phyloP scores from a whole-genome alignment of 1,139 yeast genomes.

The Yamadazyma dendronema region DNA sequence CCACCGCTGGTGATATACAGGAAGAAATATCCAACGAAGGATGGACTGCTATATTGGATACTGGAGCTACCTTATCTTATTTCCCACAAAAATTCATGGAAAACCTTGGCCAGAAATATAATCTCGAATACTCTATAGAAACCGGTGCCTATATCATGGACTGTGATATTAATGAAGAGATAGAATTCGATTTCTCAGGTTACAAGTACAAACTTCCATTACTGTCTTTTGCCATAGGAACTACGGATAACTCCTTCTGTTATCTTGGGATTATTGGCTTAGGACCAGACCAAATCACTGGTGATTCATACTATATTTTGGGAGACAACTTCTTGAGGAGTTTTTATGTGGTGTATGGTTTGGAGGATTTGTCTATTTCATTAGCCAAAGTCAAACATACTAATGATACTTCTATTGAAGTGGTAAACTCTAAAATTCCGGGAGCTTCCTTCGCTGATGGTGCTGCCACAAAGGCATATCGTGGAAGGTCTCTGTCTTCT shows the following conservation, averaged over 20 bases:
- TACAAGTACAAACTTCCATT: constrained; percentile 34
- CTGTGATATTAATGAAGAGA: constrained; percentile 14
- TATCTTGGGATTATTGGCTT: constrained; percentile 13
- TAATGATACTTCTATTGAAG: constrained; percentile 38
- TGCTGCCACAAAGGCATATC: constrained; percentile 4
- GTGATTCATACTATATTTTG: constrained; percentile 25
- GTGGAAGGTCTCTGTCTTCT: no score
- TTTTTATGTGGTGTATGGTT: constrained; percentile 74
- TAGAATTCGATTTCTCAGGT: constrained; percentile 37
- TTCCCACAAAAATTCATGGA: constrained; percentile 24
- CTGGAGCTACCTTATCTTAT: constrained; percentile 39
- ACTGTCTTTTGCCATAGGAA: constrained; percentile 19
- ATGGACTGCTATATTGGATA: constrained; percentile 34
- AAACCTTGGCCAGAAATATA: constrained; percentile 25
- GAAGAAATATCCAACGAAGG: constrained; percentile 15
- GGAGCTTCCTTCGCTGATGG: constrained; percentile 46
- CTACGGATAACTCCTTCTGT: constrained; percentile 16
- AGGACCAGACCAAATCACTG: neutral
- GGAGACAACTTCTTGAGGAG: constrained; percentile 75
- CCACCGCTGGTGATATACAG: neutral
- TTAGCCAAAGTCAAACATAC: constrained; percentile 57
- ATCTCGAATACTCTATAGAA: constrained; percentile 8
- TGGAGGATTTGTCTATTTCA: constrained; percentile 60
- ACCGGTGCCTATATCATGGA: constrained; percentile 23
- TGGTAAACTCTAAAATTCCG: constrained; percentile 14